Base-by-base conservation (phyloP, 495 filamentous ascomycete species). In the Penicillium arizonense region DNA sequence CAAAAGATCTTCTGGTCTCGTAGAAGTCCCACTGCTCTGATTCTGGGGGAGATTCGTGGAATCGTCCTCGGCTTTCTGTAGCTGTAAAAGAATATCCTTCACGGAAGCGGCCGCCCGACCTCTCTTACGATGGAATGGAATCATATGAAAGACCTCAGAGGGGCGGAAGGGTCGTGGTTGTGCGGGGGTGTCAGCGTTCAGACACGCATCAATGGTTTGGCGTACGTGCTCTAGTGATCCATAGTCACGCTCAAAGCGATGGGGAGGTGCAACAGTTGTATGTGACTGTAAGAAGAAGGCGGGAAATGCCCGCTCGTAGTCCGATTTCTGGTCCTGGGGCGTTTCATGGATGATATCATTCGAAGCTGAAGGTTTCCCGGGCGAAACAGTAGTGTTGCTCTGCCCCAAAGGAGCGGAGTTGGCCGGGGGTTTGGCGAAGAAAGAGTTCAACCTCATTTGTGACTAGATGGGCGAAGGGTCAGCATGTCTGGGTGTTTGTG, bases 231-330 rank as follows among this genome's bases (percentile, higher is more conserved):
- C 26, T 2, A 79, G 70, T 3, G 80, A 80, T 52, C 84, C 70
- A 1, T 80, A 63, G 50, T 90, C 86, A 49, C 78, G 67, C 68
- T 78, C 61, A 65, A 81, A 75, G 41, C 78, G 59, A 69, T 77
- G 75, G 0, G 57, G 52, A 0, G 76, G 74, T 2, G 90, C 88
- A 37, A 92, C 50, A 9, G 55, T 78, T 3, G 88, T 87, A 58
- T 87, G 75, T 12, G 80, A 74, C 47, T 91, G 82, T 9, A 91
- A 55, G 51, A 87, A 91, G 68, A 95, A 96, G 0, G 87, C 81
- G 12, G 88, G 82, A 60, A 97, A 97, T 28, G 64, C 69, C 55
- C 80, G 81, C 13, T 88, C 74, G 59, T 95, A 97, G 37, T 85
- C 80, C 0, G 84, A 80, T 32, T 72, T 56, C 13, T 20, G 24